phyloP scores from a whole-genome alignment of 1,139 yeast species.

The Yamadazyma membranifaciens region DNA sequence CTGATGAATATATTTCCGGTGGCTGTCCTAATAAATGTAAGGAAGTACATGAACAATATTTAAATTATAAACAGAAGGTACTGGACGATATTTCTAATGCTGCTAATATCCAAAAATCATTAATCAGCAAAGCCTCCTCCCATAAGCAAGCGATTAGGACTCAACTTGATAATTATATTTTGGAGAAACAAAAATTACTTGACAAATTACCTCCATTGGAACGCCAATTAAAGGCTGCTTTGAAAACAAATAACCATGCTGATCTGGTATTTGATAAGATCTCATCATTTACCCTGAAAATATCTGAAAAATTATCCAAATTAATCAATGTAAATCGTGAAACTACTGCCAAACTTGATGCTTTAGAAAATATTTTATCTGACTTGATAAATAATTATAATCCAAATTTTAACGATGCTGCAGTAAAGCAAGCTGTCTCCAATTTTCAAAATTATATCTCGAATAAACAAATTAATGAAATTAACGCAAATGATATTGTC shows the following conservation, averaged over 20 bases:
- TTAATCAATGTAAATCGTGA: conserved; percentile 1
- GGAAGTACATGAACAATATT: conserved; percentile 38
- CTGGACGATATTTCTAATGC: conserved; percentile 23
- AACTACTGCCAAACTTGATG: conserved; percentile 11
- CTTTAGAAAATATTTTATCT: conserved; percentile 45
- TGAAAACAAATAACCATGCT: conserved; percentile 5
- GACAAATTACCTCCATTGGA: conserved; percentile 32
- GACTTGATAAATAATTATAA: conserved; percentile 61
- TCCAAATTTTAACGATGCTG: conserved; percentile 88
- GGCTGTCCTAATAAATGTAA: conserved; percentile 60
- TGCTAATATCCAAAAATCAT: conserved; percentile 18
- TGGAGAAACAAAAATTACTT: conserved; percentile 7
- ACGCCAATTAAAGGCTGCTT: conserved; percentile 16
- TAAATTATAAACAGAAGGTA: conserved; percentile 18
- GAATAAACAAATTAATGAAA: conserved; percentile 23
- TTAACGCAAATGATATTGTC: conserved; percentile 6
- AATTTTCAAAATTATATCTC: conserved; percentile 56
- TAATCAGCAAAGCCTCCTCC: conserved; percentile 27
- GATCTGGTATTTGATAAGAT: conserved; percentile 20
- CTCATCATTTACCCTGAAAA: conserved; percentile 17
- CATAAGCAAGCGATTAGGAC: conserved; percentile 21
- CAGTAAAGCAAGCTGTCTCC: conserved; percentile 72
- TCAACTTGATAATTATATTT: conserved; percentile 19
- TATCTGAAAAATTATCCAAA: conserved; percentile 9
- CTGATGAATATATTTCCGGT: conserved; percentile 63